These are phyloP conservation scores for Lycium barbarum DNA, from an alignment of 257 asterid species.

Conservation along the genomic window DNA sequence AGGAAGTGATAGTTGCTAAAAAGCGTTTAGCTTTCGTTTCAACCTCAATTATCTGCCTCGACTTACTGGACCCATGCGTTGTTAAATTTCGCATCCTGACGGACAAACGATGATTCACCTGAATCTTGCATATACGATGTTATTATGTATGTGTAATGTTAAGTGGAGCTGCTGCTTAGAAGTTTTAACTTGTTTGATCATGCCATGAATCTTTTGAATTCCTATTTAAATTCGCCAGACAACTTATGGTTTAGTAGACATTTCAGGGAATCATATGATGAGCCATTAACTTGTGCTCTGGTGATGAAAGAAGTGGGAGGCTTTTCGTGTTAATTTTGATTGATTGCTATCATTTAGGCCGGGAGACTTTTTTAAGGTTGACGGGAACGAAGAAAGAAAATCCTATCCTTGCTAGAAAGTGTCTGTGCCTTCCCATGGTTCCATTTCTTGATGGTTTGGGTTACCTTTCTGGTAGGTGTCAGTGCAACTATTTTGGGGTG, in stretches of 20 bases:
- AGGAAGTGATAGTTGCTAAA: not conserved
- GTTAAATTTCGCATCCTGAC: slow-evolving; percentile 8
- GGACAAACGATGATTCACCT: not conserved
- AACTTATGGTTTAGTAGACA: not conserved
- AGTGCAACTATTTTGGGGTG: not conserved
- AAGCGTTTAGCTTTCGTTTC: slow-evolving; percentile 26
- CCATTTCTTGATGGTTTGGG: not conserved
- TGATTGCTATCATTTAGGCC: not conserved
- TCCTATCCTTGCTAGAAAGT: not conserved
- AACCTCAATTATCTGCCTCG: not conserved
- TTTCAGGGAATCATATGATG: not conserved
- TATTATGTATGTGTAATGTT: not conserved
- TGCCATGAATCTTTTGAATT: slow-evolving; percentile 8
- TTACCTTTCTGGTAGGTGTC: not conserved
- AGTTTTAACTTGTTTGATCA: slow-evolving; percentile 16
- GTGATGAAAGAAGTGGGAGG: not conserved
- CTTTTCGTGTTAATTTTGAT: not conserved
- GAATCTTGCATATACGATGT: not conserved
- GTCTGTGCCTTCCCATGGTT: slow-evolving; percentile 1
- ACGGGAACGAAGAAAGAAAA: not conserved
- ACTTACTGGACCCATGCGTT: slow-evolving; percentile 22
- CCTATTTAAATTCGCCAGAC: not conserved
- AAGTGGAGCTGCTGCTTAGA: not conserved
- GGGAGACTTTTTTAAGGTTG: not conserved
- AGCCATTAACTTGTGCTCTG: not conserved